Percentiles rank a stretch among this genome's conserved stretches.
Evolutionary conservation across 1,139 yeast species (phyloP).

Genomic region (Pichia sp.): DNA sequence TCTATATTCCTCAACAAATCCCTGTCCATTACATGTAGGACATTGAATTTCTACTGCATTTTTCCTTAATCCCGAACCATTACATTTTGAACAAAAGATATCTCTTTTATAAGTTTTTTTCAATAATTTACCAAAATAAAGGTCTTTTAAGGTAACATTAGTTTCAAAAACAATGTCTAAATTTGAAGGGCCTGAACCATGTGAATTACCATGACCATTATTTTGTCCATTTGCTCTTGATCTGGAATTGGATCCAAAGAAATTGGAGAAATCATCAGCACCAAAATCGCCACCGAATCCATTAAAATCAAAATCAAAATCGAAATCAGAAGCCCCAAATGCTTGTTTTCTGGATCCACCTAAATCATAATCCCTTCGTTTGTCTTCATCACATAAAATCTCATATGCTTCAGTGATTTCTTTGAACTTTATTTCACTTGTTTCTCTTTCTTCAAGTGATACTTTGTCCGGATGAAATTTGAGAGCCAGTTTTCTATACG

Average conservation of each 20-base stretch:
- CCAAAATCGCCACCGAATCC: conserved; percentile 33
- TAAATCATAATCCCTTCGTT: conserved; percentile 78
- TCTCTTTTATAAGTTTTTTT: conserved; percentile 72
- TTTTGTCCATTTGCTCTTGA: no score
- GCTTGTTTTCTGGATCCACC: conserved; percentile 32
- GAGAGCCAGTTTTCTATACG: conserved; percentile 87
- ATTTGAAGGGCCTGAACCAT: no score
- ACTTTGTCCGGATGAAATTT: conserved; percentile 95
- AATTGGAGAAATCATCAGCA: conserved; percentile 68
- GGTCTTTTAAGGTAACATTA: conserved; percentile 64
- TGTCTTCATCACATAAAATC: conserved; percentile 75
- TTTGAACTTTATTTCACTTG: conserved; percentile 91
- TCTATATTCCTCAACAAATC: conserved; percentile 52
- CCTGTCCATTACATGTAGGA: conserved; percentile 67
- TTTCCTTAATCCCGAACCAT: conserved; percentile 67
- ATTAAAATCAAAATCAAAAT: conserved; percentile 15
- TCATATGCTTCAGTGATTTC: conserved; percentile 93
- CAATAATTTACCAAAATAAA: conserved; percentile 75
- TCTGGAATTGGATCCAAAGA: conserved; percentile 56
- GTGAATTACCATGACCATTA: no score
- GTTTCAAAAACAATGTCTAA: conserved; percentile 61
- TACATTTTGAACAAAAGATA: conserved; percentile 63
- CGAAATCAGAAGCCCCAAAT: conserved; percentile 9
- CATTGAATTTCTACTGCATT: conserved; percentile 52
- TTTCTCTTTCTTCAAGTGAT: conserved; percentile 46